These are phyloP conservation scores for Dentipellis sp. DNA, from an alignment of 768 basidiomycete genomes.

Conservation along the genomic window DNA sequence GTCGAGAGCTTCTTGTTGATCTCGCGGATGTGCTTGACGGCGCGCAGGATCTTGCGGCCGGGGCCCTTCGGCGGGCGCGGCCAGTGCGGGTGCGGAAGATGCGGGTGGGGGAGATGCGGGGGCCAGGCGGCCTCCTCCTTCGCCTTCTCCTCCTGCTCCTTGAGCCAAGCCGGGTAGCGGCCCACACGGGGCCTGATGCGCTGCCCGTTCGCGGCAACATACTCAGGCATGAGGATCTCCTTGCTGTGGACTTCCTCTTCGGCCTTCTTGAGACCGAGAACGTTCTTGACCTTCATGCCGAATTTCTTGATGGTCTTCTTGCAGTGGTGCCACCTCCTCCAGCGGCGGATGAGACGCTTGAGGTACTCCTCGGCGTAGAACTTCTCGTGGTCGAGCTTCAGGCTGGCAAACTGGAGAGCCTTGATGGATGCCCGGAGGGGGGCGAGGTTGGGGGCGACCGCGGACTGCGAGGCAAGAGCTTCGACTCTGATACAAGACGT, in stretches of 20 bases:
- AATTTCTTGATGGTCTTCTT: not conserved
- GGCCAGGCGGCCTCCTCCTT: constrained; percentile 3
- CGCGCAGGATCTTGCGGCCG: constrained; percentile 39
- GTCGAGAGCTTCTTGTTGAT: constrained; percentile 58
- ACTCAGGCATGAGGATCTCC: not conserved
- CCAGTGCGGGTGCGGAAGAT: constrained; percentile 2
- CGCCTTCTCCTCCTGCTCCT: not conserved
- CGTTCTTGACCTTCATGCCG: not conserved
- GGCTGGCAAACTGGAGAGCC: constrained; percentile 10
- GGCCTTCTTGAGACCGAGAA: not conserved
- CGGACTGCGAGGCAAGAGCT: constrained; percentile 12
- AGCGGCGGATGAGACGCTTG: not conserved
- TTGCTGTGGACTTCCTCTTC: not conserved
- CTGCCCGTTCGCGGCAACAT: not conserved
- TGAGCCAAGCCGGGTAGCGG: not conserved
- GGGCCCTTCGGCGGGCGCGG: constrained; percentile 9
- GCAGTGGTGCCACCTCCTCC: not conserved
- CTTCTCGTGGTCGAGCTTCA: constrained; percentile 11
- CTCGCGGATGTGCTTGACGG: constrained; percentile 45
- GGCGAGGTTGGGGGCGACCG: constrained; percentile 1
- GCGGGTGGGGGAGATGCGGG: constrained; percentile 2
- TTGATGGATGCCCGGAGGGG: constrained; percentile 14
- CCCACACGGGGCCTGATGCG: not conserved
- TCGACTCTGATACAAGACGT: constrained; percentile 35
- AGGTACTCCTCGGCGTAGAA: constrained; percentile 7